A percentile compares a stretch with the other conserved stretches of the same genome.
These are phyloP conservation scores for Eremochloa ophiuroides DNA, from an alignment of 176 grass and related monocot species.

Conservation along the genomic window DNA sequence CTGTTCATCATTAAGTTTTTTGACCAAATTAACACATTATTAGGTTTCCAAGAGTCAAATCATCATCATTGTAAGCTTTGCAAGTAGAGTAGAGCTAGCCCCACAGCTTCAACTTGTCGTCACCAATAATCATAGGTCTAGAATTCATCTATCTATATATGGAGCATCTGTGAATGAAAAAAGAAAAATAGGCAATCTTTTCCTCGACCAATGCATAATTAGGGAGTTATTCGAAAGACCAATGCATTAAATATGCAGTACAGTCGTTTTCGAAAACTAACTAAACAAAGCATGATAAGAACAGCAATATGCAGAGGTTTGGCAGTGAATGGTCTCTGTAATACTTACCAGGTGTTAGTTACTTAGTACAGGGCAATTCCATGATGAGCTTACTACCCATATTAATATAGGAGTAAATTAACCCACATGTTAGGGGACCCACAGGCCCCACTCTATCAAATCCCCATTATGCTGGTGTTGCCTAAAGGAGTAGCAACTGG, in stretches of 20 bases:
- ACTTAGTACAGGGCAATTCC: neutral
- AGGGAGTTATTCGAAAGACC: too few species aligned
- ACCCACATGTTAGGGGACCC: conserved; percentile 48
- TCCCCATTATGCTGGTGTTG: conserved; percentile 33
- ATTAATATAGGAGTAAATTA: conserved; percentile 10
- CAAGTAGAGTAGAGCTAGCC: neutral
- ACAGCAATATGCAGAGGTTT: neutral
- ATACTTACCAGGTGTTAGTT: conserved; percentile 11
- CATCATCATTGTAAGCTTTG: conserved; percentile 16
- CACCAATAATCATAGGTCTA: neutral
- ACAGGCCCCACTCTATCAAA: conserved; percentile 22
- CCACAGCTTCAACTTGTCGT: neutral
- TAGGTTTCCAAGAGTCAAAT: conserved; percentile 34
- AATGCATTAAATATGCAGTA: neutral
- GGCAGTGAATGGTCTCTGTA: neutral
- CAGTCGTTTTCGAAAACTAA: neutral
- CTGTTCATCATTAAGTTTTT: conserved; percentile 56
- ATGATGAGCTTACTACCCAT: conserved; percentile 1
- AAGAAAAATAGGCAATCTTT: neutral
- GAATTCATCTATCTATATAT: neutral
- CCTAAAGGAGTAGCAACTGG: conserved; percentile 41
- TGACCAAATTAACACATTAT: conserved; percentile 34
- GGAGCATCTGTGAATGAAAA: neutral
- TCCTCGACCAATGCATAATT: neutral
- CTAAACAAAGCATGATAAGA: neutral